Base-by-base conservation (phyloP, 1,139 yeast species). In the Pichia sp. region DNA sequence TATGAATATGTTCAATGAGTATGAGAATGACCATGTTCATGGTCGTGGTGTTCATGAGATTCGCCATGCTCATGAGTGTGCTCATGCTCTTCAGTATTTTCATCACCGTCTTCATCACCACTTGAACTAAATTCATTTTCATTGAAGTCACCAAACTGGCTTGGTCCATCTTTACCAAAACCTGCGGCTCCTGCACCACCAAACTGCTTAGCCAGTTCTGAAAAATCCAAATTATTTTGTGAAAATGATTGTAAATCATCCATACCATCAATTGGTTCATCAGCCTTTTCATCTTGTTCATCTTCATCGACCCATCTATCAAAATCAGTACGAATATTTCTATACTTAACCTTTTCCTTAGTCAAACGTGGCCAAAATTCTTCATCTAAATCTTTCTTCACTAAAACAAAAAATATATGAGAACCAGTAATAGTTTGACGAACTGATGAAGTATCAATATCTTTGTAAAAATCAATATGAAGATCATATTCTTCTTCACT, bases 231-330 rank as follows among this genome's bases (percentile, higher is more conserved):
- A 50, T 44, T 56, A 48, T 47, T 53, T 47, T 38, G 49, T 39
- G 45, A 45, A 36, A 41, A 60, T 36, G 52, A 50, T 39, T 54
- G 54, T 37, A 59, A 34, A 35, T 57, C 18, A 38, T 68, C 70
- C 52, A 66, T 65, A 47, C 69, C 48, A 10, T 35, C 39, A 10
- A 47, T 30, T 7, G 43, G 39, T 7, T 51, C 56, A 39, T 75
- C 80, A 25, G 72, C 76, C 41, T 71, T 82, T 57, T 78, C 87
- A 42, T 86, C 88, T 68, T 87, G 96, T 68, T 88, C 96, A 62
- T 89, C 96, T 72, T 88, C 95, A 65, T 88, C 96, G 42, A 85
- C 94, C 98, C 98, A 92, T 68, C 83, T 86, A 72, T 90, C 96
- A 63, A 92, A 92, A 66, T 92, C 98, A 18, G 98, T 92, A 73